These are phyloP conservation scores for Neonectria faginata DNA, from an alignment of 2,329 filamentous ascomycete species.

Conservation along the genomic window DNA sequence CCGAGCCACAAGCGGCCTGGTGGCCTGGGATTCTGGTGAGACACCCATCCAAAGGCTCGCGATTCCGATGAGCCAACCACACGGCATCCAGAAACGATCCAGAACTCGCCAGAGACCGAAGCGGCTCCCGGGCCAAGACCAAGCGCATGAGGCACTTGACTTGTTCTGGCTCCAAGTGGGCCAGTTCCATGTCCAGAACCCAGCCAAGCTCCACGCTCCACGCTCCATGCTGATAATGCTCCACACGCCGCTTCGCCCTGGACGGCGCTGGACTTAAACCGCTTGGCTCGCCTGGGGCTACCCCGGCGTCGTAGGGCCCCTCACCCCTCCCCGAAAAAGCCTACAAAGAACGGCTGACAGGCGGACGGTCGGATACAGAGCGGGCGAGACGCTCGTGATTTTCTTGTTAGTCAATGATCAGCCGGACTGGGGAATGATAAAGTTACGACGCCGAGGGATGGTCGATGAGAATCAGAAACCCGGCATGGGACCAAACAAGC, in stretches of 20 bases:
- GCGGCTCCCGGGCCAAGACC: constrained; percentile 22
- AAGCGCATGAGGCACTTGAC: constrained; percentile 19
- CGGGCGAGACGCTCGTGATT: constrained; percentile 10
- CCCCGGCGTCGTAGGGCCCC: background rate
- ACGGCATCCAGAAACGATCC: constrained; percentile 10
- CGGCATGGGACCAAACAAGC: constrained; percentile 9
- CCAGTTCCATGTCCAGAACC: constrained; percentile 15
- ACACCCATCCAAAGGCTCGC: constrained; percentile 5
- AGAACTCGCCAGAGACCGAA: constrained; percentile 20
- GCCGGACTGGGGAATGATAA: constrained; percentile 13
- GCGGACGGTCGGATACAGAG: constrained; percentile 18
- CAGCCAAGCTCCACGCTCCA: constrained; percentile 17
- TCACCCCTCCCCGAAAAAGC: constrained; percentile 7
- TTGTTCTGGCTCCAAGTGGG: constrained; percentile 9
- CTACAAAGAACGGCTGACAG: constrained; percentile 22
- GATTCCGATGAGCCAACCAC: constrained; percentile 17
- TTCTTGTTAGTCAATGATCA: constrained; percentile 2
- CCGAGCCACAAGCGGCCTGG: background rate
- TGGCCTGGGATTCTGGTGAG: background rate
- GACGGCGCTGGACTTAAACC: background rate
- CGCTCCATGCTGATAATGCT: constrained; percentile 13
- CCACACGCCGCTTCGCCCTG: constrained; percentile 20
- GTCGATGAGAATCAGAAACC: constrained; percentile 11
- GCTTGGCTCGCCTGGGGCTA: background rate
- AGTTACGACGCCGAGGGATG: constrained; percentile 9